These are phyloP conservation scores for Pythium folliculosum DNA, from an alignment of 352 stramenopile species.

Conservation along the genomic window DNA sequence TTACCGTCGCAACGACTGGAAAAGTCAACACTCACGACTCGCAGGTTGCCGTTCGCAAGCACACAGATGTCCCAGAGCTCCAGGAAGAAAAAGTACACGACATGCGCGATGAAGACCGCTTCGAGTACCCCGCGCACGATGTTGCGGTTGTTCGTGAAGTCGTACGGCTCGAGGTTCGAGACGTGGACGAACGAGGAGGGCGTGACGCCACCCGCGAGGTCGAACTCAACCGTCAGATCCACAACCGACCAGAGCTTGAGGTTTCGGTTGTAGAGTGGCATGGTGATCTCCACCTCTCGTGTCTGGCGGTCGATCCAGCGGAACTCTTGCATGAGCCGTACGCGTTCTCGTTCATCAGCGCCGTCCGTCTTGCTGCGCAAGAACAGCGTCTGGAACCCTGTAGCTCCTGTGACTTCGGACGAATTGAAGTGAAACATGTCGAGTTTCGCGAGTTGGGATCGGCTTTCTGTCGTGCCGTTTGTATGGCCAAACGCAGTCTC, in stretches of 20 bases:
- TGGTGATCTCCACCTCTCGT: constrained; percentile 50
- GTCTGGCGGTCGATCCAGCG: constrained; percentile 66
- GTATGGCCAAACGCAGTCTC: constrained; percentile 37
- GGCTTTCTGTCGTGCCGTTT: constrained; percentile 38
- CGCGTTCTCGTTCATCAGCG: constrained; percentile 27
- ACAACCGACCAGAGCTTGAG: constrained; percentile 67
- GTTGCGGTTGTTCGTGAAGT: constrained; percentile 53
- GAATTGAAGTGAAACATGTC: constrained; percentile 62
- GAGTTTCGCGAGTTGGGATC: constrained; percentile 34
- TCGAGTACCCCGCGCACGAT: constrained; percentile 47
- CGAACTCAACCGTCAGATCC: constrained; percentile 54
- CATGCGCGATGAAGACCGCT: constrained; percentile 45
- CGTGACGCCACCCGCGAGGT: constrained; percentile 56
- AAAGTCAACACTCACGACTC: constrained; percentile 29
- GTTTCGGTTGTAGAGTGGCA: constrained; percentile 67
- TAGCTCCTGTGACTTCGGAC: constrained; percentile 36
- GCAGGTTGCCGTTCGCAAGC: constrained; percentile 50
- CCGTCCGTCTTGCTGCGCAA: constrained; percentile 45
- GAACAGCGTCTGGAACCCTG: constrained; percentile 64
- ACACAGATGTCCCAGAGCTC: constrained; percentile 71
- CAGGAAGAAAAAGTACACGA: constrained; percentile 61
- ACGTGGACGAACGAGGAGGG: constrained; percentile 50
- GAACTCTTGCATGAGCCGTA: constrained; percentile 45
- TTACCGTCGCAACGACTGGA: background rate
- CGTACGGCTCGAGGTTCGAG: constrained; percentile 68